phyloP scores from a whole-genome alignment of 805 yeast species.

The Candida vaughaniae region DNA sequence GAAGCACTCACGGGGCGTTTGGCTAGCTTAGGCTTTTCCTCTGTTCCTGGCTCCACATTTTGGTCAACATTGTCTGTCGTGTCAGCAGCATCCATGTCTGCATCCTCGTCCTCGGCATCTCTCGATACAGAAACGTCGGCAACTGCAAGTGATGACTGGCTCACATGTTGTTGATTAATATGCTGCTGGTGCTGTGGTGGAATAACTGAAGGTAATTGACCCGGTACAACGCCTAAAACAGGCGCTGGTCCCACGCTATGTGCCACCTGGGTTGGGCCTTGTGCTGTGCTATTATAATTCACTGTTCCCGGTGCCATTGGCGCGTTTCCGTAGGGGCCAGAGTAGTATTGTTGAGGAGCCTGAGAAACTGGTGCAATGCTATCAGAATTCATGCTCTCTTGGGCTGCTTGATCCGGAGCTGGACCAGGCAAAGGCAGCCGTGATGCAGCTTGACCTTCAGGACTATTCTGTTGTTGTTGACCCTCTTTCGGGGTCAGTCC shows the following conservation, averaged over 20 bases:
- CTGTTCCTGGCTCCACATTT: constrained; percentile 5
- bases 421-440: background rate
- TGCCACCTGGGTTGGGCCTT: too few species aligned
- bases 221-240: too few species aligned
- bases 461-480: background rate
- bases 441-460: too few species aligned
- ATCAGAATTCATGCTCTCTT: background rate
- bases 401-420: background rate
- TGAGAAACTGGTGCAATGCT: background rate
- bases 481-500: background rate
- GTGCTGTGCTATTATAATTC: background rate
- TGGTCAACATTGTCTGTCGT: too few species aligned
- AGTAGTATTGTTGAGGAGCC: background rate
- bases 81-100: constrained; percentile 15
- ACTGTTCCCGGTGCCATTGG: background rate
- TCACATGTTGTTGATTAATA: background rate
- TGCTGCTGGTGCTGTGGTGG: background rate
- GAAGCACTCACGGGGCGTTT: constrained; percentile 17
- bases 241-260: too few species aligned
- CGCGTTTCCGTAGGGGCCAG: background rate
- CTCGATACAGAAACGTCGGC: background rate
- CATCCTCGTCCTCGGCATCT: constrained; percentile 15
- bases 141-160: background rate
- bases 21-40: constrained; percentile 20
- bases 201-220: background rate